phyloP scores from a whole-genome alignment of 371 early-diverging fungal species.

The Mortierella sp. region DNA sequence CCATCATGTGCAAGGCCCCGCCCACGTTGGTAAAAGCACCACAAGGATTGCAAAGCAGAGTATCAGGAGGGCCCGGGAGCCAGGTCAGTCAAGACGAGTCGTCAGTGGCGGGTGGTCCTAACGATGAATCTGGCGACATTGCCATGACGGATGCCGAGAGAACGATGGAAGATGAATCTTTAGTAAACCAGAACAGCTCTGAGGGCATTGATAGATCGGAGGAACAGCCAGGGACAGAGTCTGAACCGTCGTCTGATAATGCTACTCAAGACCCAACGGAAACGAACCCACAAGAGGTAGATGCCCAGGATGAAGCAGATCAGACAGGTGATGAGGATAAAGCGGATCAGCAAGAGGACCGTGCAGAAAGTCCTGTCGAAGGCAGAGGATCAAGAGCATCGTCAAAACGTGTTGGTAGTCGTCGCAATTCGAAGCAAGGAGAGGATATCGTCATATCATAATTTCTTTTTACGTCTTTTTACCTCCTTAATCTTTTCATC shows the following conservation, averaged over 20 bases:
- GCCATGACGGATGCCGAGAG: not conserved
- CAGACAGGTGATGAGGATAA: not conserved
- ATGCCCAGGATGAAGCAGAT: slow-evolving; percentile 3
- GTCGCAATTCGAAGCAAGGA: slow-evolving; percentile 13
- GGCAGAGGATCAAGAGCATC: slow-evolving; percentile 3
- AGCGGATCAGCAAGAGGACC: not conserved
- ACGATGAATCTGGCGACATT: slow-evolving; percentile 12
- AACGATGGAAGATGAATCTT: not conserved
- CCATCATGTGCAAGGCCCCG: slow-evolving; percentile 43
- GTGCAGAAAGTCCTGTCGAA: not conserved
- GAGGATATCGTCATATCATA: slow-evolving; percentile 5
- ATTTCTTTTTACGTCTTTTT: not conserved
- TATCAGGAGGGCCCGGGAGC: slow-evolving; percentile 33
- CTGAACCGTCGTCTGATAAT: not conserved
- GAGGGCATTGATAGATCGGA: not conserved
- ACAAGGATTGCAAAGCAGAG: slow-evolving; percentile 31
- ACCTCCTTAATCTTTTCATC: not conserved
- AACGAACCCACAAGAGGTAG: not conserved
- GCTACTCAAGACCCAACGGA: not conserved
- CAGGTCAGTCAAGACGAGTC: slow-evolving; percentile 1
- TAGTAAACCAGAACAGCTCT: not conserved
- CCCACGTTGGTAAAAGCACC: slow-evolving; percentile 52
- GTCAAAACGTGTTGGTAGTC: not conserved
- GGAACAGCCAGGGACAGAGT: not conserved
- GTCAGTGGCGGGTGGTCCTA: not conserved